phyloP scores from a whole-genome alignment of 2,329 filamentous ascomycete species.

The Acrodontium crateriforme region DNA sequence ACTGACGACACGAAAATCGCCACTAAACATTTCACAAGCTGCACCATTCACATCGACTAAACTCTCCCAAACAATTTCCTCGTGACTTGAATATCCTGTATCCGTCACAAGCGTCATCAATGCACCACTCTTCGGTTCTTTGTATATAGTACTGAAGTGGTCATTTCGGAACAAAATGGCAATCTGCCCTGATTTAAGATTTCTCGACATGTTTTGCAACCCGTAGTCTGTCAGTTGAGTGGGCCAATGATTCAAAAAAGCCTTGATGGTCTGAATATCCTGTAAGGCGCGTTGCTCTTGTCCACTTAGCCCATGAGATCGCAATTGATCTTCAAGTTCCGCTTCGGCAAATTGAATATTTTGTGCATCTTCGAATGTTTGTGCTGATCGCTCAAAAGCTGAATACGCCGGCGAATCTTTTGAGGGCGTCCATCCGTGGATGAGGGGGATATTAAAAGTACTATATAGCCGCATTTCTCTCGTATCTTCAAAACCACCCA shows the following conservation, averaged over 20 bases:
- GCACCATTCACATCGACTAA: constrained; percentile 78
- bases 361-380: constrained; percentile 84
- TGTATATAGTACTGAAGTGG: constrained; percentile 89
- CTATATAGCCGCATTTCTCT: constrained; percentile 82
- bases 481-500: constrained; percentile 78
- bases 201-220: constrained; percentile 57
- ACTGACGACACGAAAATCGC: constrained; percentile 78
- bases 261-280: constrained; percentile 72
- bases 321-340: constrained; percentile 70
- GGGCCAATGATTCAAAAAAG: constrained; percentile 63
- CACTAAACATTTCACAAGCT: constrained; percentile 69
- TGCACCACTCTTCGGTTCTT: constrained; percentile 63
- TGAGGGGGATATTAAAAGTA: constrained; percentile 73
- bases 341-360: constrained; percentile 79
- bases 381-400: constrained; percentile 60
- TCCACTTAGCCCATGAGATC: constrained; percentile 46
- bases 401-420: constrained; percentile 50
- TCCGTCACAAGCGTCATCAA: constrained; percentile 83
- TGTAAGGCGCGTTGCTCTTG: constrained; percentile 69
- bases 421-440: constrained; percentile 86
- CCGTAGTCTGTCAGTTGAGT: constrained; percentile 81
- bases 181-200: constrained; percentile 61
- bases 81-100: constrained; percentile 72
- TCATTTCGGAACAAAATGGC: constrained; percentile 94
- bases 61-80: constrained; percentile 93